Conservation (phyloP, 208 protist species). For the Leishmania mexicana region DNA sequence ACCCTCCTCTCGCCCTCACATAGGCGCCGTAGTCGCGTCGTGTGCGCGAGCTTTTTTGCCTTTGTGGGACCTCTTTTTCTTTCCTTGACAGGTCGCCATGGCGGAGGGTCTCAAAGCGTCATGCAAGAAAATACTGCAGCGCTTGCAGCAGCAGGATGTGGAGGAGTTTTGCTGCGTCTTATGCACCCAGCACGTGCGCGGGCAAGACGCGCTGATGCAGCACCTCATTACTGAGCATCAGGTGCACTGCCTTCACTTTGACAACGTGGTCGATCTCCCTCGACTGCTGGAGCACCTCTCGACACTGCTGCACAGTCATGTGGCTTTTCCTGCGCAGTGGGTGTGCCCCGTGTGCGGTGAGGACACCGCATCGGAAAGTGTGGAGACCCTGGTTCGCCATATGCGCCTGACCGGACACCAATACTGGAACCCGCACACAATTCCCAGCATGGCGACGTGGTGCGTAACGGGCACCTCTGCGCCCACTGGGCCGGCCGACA, state of each 20-base stretch:
- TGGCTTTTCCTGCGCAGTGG: slow-evolving; percentile 7
- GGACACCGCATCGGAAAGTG: slow-evolving; percentile 8
- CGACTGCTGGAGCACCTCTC: slow-evolving; percentile 46
- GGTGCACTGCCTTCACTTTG: slow-evolving; percentile 52
- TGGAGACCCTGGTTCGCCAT: slow-evolving; percentile 24
- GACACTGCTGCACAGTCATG: slow-evolving; percentile 7
- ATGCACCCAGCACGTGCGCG: slow-evolving; percentile 42
- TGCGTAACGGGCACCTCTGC: slow-evolving; percentile 24
- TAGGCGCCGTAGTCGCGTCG: background rate
- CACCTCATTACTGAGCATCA: slow-evolving; percentile 56
- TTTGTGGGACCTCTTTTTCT: background rate
- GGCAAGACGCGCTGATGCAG: slow-evolving; percentile 56
- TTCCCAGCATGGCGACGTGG: slow-evolving; percentile 49
- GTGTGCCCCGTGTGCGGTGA: slow-evolving; percentile 63
- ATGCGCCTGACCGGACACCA: slow-evolving; percentile 28
- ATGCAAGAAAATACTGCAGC: slow-evolving; percentile 62
- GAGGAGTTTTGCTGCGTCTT: slow-evolving; percentile 54
- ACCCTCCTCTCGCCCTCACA: background rate
- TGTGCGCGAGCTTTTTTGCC: background rate
- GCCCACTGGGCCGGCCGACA: background rate
- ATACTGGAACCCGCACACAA: slow-evolving; percentile 51
- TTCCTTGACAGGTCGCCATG: background rate
- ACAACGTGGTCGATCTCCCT: slow-evolving; percentile 56
- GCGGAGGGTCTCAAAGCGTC: slow-evolving; percentile 34
- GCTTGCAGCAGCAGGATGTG: slow-evolving; percentile 36